Conservation (phyloP, 306 rosid genomes). For the Pterocarpus macrocarpus region DNA sequence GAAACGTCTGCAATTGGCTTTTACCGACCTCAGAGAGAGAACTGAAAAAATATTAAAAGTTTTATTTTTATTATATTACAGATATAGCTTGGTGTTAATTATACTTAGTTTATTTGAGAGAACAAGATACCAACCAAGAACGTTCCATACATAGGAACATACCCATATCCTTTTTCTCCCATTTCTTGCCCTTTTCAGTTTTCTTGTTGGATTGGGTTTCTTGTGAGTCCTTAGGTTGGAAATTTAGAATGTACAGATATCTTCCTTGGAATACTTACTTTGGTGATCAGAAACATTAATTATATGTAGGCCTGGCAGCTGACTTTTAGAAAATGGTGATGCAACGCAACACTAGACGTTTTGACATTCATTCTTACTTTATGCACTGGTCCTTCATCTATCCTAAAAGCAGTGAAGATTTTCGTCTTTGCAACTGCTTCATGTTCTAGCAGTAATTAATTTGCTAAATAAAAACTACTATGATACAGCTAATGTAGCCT, state of each 20-base stretch:
- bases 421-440: not conserved
- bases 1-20: conserved; percentile 68
- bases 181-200: not conserved
- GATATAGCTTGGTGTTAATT: not conserved
- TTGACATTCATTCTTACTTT: conserved; percentile 9
- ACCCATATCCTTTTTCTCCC: not conserved
- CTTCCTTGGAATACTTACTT: conserved; percentile 31
- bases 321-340: conserved; percentile 28
- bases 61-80: not conserved
- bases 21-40: conserved; percentile 44
- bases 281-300: conserved; percentile 46
- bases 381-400: not conserved
- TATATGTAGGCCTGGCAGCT: conserved; percentile 34
- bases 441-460: not conserved
- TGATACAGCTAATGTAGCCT: not conserved
- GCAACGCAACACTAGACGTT: not conserved
- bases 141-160: conserved; percentile 25
- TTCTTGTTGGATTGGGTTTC: conserved; percentile 23
- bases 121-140: not conserved
- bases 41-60: not conserved
- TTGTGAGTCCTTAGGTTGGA: conserved; percentile 31
- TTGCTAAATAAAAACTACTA: not conserved
- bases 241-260: conserved; percentile 47
- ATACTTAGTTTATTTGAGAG: not conserved
- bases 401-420: not conserved